phyloP scores from a whole-genome alignment of 768 basidiomycete species.

The Mycena amicta region DNA sequence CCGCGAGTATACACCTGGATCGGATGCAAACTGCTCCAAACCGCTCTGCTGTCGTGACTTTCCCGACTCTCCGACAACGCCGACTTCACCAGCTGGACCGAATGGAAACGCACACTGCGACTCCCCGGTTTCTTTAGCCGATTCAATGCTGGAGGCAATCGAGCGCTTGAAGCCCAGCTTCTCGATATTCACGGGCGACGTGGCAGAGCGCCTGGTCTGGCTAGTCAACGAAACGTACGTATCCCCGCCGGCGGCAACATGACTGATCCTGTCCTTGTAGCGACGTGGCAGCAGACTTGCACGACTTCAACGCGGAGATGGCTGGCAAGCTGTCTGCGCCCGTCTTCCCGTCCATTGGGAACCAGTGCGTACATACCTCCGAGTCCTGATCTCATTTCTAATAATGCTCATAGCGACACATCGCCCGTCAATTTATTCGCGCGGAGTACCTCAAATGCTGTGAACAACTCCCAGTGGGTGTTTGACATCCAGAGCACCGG shows the following conservation, averaged over 20 bases:
- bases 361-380: background rate
- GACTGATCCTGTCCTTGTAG: background rate
- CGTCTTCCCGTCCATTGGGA: background rate
- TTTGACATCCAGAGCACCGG: background rate
- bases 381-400: background rate
- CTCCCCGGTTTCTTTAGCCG: constrained; percentile 30
- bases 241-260: background rate
- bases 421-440: constrained; percentile 39
- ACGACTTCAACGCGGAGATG: background rate
- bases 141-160: constrained; percentile 33
- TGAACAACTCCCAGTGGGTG: constrained; percentile 1
- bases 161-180: constrained; percentile 4
- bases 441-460: constrained; percentile 23
- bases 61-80: background rate
- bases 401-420: constrained; percentile 27
- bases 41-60: background rate
- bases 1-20: constrained; percentile 30
- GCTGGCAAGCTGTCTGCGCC: background rate
- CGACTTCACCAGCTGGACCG: background rate
- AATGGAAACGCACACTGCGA: constrained; percentile 26
- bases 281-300: background rate
- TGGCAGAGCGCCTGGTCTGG: background rate
- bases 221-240: background rate
- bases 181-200: background rate
- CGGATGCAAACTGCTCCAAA: constrained; percentile 32